Percentiles rank a stretch among this genome's conserved stretches.
Conservation (phyloP, 257 asterid species). For the Lavandula angustifolia region DNA sequence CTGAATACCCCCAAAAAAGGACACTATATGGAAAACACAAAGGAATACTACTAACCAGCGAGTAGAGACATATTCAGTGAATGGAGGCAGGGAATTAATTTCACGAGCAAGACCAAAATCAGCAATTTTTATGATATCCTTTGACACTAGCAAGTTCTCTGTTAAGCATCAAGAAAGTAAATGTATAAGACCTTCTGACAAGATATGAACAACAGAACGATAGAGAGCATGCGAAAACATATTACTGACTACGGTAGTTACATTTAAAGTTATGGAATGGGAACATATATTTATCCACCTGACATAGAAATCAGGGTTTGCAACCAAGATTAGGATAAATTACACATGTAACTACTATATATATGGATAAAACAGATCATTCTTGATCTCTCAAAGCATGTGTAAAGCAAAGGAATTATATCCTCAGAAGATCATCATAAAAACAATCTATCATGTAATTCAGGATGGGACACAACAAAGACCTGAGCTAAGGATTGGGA, state of each 20-base stretch:
- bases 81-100: constrained; percentile 62
- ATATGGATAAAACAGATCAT: neutral
- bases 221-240: neutral
- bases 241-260: constrained; percentile 3
- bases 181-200: neutral
- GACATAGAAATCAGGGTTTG: constrained; percentile 7
- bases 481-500: neutral
- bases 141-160: constrained; percentile 53
- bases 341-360: neutral
- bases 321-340: constrained; percentile 9
- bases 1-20: constrained; percentile 18
- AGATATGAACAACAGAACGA: neutral
- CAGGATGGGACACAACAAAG: neutral
- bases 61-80: constrained; percentile 68
- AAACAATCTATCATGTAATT: neutral
- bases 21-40: constrained; percentile 1
- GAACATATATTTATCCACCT: neutral
- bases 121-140: constrained; percentile 58
- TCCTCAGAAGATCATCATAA: neutral
- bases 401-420: neutral
- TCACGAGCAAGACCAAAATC: constrained; percentile 78
- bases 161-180: constrained; percentile 20
- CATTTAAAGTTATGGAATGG: neutral
- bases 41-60: constrained; percentile 55
- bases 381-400: neutral